Base-by-base conservation (phyloP, 176 grass and related monocot species). In the barley (Hordeum vulgare) region DNA sequence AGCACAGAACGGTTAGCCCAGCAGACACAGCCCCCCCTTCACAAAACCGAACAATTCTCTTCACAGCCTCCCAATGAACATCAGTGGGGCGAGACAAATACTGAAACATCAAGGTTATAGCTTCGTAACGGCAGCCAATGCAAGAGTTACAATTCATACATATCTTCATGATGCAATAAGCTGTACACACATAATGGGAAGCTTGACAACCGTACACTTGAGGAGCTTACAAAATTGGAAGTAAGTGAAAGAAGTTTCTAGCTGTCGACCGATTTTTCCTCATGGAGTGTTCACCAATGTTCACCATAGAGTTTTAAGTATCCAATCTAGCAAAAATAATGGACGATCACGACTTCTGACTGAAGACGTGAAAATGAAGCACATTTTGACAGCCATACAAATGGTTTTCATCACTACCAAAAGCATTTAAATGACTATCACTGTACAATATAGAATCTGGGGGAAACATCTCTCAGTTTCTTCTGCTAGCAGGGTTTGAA, bases 71-170 rank as follows among this genome's bases (percentile, higher is more conserved):
- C 15, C 15, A 51, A 51, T 18, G 15, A 51, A 18, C 47, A 51
- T 18, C 47, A 51, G 15, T 51, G 47, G 15, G 15, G 1, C 5
- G 5, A 51, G 47, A 18, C 47, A 51, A 51, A 51, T 0, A 51
- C 47, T 51, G 47, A 82, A 36, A 82, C 59, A 66, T 39, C 34
- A 26, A 57, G 47, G 82, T 66, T 35, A 56, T 3, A 37, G 57
- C 49, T 47, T 57, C 37, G 45, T 28, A 71, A 85, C 89, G 76
- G 28, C 10, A 42, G 27, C 14, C 37, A 73, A 39, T 12, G 90
- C 81, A 90, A 94, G 96, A 85, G 91, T 95, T 76, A 90, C 85
- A 29, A 78, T 99, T 83, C 87, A 94, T 37, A 58, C 66, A 78
- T 65, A 62, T 75, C 63, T 59, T 65, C 69, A 58, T 71, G 75